These are phyloP conservation scores for Colletotrichum incanum DNA, from an alignment of 2,329 filamentous ascomycete species.

Conservation along the genomic window DNA sequence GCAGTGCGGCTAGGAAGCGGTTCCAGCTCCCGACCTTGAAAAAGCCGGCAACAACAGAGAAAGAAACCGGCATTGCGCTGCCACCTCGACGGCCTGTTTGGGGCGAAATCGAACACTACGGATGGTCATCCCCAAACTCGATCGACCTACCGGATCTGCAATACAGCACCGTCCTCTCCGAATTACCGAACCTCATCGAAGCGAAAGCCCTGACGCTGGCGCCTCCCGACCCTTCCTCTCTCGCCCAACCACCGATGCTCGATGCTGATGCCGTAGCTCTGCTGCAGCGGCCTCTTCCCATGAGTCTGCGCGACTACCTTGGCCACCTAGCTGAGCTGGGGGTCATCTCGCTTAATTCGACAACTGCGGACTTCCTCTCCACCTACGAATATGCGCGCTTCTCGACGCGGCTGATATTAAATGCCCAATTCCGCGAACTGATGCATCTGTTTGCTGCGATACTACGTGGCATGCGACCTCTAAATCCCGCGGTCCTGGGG, in stretches of 20 bases:
- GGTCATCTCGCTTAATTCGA: conserved; percentile 65
- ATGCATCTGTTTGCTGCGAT: conserved; percentile 91
- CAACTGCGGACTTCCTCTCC: conserved; percentile 76
- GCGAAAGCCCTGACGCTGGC: conserved; percentile 92
- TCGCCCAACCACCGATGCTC: conserved; percentile 62
- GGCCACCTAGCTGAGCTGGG: conserved; percentile 77
- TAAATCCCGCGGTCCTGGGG: conserved; percentile 69
- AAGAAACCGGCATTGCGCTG: conserved; percentile 63
- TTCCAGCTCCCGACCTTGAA: conserved; percentile 48
- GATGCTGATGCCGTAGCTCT: conserved; percentile 79
- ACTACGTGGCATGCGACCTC: conserved; percentile 80
- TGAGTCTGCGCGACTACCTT: conserved; percentile 87
- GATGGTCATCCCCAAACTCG: conserved; percentile 88
- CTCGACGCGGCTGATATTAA: conserved; percentile 77
- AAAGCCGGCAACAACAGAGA: conserved; percentile 56
- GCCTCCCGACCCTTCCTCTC: conserved; percentile 65
- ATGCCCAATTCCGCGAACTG: conserved; percentile 80
- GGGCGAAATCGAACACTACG: conserved; percentile 88
- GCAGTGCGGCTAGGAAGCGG: conserved; percentile 42
- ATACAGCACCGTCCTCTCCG: conserved; percentile 84
- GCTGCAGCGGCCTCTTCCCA: conserved; percentile 78
- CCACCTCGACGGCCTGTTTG: conserved; percentile 72
- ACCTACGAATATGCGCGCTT: conserved; percentile 91
- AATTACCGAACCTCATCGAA: conserved; percentile 92
- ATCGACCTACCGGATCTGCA: conserved; percentile 85